Evolutionary conservation across 352 stramenopile species (phyloP), one percentile per base, ranked within the genome.

Genomic region (Pythium grandisporangium): DNA sequence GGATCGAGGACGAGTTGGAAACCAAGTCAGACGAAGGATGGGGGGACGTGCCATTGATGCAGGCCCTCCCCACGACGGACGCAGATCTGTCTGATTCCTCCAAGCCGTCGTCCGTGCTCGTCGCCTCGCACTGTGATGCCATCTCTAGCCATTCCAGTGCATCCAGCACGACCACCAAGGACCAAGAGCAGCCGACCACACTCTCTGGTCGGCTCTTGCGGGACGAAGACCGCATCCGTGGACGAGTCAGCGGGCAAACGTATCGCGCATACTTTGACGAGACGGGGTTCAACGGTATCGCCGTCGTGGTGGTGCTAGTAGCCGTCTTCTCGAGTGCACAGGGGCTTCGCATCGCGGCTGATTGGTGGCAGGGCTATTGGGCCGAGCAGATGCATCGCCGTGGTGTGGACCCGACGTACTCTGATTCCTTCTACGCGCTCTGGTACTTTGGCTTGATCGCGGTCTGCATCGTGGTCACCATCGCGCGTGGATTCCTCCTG

Each of bases 361-460:
- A 61, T 46, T 61, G 47, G 19, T 61, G 45, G 45, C 45, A 55
- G 32, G 45, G 45, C 24, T 52, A 55, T 43, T 61, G 52, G 52
- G 45, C 52, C 29, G 55, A 61, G 45, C 38, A 54, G 34, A 60
- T 55, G 52, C 26, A 26, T 2, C 45, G 40, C 20, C 24, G 27
- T 17, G 17, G 36, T 21, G 12, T 24, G 5, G 36, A 42, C 16
- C 23, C 36, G 17, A 42, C 45, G 35, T 61, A 55, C 41, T 54
- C 45, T 34, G 52, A 61, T 13, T 26, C 37, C 19, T 55, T 33
- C 16, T 55, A 51, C 32, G 45, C 41, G 12, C 44, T 67, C 48
- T 76, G 63, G 63, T 78, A 75, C 36, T 47, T 72, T 26, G 52
- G 51, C 1, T 53, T 71, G 24, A 53, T 71, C 19, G 43, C 60